Evolutionary conservation across 768 basidiomycete genomes (phyloP).

Genomic region (Podaxis carcinomalis): DNA sequence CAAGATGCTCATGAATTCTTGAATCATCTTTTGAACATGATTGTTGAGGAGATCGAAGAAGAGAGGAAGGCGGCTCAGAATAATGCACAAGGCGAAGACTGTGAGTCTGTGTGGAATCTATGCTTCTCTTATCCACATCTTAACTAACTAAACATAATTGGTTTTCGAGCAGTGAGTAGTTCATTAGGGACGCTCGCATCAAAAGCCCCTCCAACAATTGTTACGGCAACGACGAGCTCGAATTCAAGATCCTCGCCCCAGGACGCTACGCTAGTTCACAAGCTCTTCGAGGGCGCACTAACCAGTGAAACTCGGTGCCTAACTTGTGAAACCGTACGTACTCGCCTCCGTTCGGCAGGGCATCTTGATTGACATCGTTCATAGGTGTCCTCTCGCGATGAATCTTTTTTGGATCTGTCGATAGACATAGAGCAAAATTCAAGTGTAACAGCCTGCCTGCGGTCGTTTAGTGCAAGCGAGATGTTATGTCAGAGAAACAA

Average conservation of each 20-base stretch:
- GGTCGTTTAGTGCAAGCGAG: constrained; percentile 96
- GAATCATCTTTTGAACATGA: constrained; percentile 88
- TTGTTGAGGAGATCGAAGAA: constrained; percentile 89
- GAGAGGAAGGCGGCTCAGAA: constrained; percentile 46
- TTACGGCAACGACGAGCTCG: constrained; percentile 39
- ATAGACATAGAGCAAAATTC: constrained; percentile 99
- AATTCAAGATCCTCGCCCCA: constrained; percentile 43
- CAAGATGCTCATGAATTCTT: constrained; percentile 99
- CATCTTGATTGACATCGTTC: neutral
- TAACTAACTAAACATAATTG: constrained; percentile 4
- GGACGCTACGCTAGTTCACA: constrained; percentile 79
- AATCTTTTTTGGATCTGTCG: constrained; percentile 96
- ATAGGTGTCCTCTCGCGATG: constrained; percentile 89
- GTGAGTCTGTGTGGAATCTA: constrained; percentile 41
- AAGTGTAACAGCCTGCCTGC: constrained; percentile 91
- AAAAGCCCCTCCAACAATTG: constrained; percentile 32
- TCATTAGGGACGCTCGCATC: constrained; percentile 56
- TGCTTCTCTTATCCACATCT: constrained; percentile 1
- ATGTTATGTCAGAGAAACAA: constrained; percentile 99
- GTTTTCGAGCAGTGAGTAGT: constrained; percentile 44
- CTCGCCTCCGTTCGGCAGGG: neutral
- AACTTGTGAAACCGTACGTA: constrained; percentile 91
- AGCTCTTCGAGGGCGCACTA: constrained; percentile 87
- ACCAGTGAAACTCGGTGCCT: constrained; percentile 98
- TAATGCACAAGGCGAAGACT: constrained; percentile 48